A percentile compares a stretch with the other conserved stretches of the same genome.
phyloP scores from a whole-genome alignment of 2,329 filamentous ascomycete species.

The Aplosporella prunicola region DNA sequence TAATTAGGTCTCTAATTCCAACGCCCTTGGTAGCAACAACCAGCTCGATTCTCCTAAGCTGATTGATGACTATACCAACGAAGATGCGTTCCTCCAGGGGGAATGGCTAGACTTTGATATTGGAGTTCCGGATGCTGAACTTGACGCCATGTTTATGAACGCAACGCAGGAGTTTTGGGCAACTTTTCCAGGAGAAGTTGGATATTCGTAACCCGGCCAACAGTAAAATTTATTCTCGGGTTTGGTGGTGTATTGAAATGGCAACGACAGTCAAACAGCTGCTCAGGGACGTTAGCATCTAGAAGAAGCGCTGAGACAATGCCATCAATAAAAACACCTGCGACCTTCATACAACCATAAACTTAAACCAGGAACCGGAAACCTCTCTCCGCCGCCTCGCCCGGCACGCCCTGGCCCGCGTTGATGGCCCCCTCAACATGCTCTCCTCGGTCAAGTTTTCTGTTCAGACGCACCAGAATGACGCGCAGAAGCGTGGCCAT shows the following conservation, averaged over 20 bases:
- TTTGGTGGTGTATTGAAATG: no score
- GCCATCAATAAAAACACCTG: neutral
- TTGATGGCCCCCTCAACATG: slow-evolving; percentile 45
- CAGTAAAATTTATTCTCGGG: no score
- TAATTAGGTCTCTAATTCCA: neutral
- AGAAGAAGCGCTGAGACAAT: neutral
- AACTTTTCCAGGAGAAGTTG: slow-evolving; percentile 30
- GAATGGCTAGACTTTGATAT: slow-evolving; percentile 27
- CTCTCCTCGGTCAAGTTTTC: slow-evolving; percentile 57
- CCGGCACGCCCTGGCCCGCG: slow-evolving; percentile 36
- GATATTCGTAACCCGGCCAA: no score
- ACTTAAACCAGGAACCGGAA: slow-evolving; percentile 55
- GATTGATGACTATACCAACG: neutral
- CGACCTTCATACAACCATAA: neutral
- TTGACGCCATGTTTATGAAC: slow-evolving; percentile 30
- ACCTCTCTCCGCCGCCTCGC: slow-evolving; percentile 48
- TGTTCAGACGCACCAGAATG: slow-evolving; percentile 57
- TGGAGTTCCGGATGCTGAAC: slow-evolving; percentile 25
- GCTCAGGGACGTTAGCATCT: no score
- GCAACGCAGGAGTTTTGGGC: slow-evolving; percentile 32
- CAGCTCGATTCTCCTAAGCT: neutral
- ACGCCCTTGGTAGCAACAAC: neutral
- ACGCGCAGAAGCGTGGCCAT: slow-evolving; percentile 54
- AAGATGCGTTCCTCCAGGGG: slow-evolving; percentile 16
- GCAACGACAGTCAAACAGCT: no score